Evolutionary conservation across 148 eudicot genomes (phyloP).

Genomic region (Chenopodium formosanum): DNA sequence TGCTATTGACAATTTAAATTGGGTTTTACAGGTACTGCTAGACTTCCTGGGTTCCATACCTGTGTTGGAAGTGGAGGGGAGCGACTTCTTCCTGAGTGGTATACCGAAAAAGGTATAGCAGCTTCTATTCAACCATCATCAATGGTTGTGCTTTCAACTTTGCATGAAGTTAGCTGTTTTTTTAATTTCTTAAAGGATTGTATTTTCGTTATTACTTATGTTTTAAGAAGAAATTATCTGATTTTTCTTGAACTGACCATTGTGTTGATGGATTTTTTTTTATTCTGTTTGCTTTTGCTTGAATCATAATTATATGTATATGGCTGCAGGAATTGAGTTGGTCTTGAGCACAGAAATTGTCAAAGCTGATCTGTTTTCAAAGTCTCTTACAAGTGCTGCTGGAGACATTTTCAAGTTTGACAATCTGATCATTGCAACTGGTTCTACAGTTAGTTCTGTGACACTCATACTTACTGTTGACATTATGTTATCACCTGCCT

Average conservation of each 20-base stretch:
- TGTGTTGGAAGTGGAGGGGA: slow-evolving; percentile 99
- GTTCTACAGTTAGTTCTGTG: slow-evolving; percentile 66
- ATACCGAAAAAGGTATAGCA: slow-evolving; percentile 78
- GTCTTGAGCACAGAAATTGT: slow-evolving; percentile 82
- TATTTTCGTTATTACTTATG: not conserved
- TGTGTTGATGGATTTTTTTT: not conserved
- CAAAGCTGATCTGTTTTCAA: slow-evolving; percentile 79
- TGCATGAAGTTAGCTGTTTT: not conserved
- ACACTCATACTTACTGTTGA: not conserved
- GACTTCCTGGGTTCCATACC: slow-evolving; percentile 94
- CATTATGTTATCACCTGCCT: not conserved
- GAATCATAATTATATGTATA: not conserved
- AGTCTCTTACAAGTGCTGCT: slow-evolving; percentile 76
- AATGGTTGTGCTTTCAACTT: not conserved
- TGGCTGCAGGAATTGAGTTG: slow-evolving; percentile 69
- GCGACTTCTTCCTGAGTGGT: slow-evolving; percentile 92
- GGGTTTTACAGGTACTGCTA: slow-evolving; percentile 76
- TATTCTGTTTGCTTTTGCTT: not conserved
- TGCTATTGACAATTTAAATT: slow-evolving; percentile 8
- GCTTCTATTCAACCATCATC: not conserved
- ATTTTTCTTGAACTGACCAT: not conserved
- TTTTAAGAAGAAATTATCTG: not conserved
- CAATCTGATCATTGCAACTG: slow-evolving; percentile 78
- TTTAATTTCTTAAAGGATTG: not conserved
- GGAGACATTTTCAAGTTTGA: slow-evolving; percentile 68